phyloP scores from a whole-genome alignment of 352 stramenopile genomes.

The Pythium myriotylum region DNA sequence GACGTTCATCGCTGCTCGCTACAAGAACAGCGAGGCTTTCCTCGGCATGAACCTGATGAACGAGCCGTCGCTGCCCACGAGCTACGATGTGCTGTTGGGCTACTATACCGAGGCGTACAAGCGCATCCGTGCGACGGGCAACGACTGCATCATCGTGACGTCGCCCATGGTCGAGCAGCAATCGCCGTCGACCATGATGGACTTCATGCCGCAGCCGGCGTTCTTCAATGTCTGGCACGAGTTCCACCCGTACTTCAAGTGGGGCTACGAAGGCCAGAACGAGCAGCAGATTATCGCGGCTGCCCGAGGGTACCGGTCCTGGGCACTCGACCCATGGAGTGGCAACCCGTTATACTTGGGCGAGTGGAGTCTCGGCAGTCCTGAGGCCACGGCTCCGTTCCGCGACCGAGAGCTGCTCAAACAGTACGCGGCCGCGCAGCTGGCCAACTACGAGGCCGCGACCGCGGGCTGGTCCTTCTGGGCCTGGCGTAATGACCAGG shows the following conservation, averaged over 20 bases:
- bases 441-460: slow-evolving; percentile 22
- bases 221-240: slow-evolving; percentile 57
- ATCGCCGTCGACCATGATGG: slow-evolving; percentile 21
- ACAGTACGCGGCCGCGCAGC: slow-evolving; percentile 14
- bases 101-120: slow-evolving; percentile 47
- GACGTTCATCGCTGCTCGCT: slow-evolving; percentile 42
- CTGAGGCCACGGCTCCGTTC: slow-evolving; percentile 26
- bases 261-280: slow-evolving; percentile 26
- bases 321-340: slow-evolving; percentile 14
- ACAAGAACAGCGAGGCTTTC: slow-evolving; percentile 48
- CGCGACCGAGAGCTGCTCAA: slow-evolving; percentile 23
- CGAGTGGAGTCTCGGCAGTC: slow-evolving; percentile 43
- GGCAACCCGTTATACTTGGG: slow-evolving; percentile 47
- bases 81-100: slow-evolving; percentile 20
- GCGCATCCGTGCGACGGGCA: slow-evolving; percentile 33
- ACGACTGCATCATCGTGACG: slow-evolving; percentile 44
- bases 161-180: slow-evolving; percentile 43
- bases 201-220: slow-evolving; percentile 28
- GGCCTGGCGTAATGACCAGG: slow-evolving; percentile 16
- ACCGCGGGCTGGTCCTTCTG: slow-evolving; percentile 19
- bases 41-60: slow-evolving; percentile 59
- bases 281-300: slow-evolving; percentile 23
- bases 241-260: slow-evolving; percentile 52
- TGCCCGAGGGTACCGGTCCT: slow-evolving; percentile 29
- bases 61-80: slow-evolving; percentile 31